These are phyloP conservation scores for Echinosophora koreensis DNA, from an alignment of 306 rosid genomes.

Conservation along the genomic window DNA sequence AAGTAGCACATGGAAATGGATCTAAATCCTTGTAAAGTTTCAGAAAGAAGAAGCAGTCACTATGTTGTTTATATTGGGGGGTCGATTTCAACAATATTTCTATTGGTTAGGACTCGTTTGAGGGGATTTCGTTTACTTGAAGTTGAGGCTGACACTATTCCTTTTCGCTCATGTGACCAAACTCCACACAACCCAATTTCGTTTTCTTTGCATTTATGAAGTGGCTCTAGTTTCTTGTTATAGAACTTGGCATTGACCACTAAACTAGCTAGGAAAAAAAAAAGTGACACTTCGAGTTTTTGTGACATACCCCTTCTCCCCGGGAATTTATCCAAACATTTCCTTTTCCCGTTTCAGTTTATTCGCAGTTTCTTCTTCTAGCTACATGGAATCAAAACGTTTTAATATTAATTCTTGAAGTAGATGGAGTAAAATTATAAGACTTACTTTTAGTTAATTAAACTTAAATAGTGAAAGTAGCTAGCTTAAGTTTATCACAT, in stretches of 20 bases:
- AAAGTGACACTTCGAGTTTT: conserved; percentile 41
- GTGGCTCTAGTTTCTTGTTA: conserved; percentile 37
- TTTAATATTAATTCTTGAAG: conserved; percentile 3
- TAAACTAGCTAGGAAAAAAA: conserved; percentile 39
- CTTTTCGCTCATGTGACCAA: conserved; percentile 44
- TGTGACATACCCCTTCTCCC: conserved; percentile 36
- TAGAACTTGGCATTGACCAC: conserved; percentile 50
- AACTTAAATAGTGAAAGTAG: conserved; percentile 46
- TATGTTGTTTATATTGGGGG: conserved; percentile 37
- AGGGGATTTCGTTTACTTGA: conserved; percentile 37
- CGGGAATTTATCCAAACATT: conserved; percentile 28
- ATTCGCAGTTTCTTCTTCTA: conserved; percentile 19
- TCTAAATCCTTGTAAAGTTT: conserved; percentile 51
- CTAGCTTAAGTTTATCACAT: conserved; percentile 47
- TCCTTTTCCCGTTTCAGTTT: conserved; percentile 14
- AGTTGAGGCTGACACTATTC: conserved; percentile 52
- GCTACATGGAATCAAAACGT: conserved; percentile 27
- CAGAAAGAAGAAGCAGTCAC: conserved; percentile 51
- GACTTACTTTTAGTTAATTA: conserved; percentile 40
- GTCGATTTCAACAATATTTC: conserved; percentile 43
- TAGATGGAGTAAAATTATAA: conserved; percentile 8
- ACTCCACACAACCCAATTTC: conserved; percentile 41
- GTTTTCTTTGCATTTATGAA: conserved; percentile 52
- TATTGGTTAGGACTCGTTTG: conserved; percentile 39
- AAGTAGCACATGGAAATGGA: conserved; percentile 48